Evolutionary conservation across 2,329 filamentous ascomycete species (phyloP).

Genomic region (Botrytis elliptica): DNA sequence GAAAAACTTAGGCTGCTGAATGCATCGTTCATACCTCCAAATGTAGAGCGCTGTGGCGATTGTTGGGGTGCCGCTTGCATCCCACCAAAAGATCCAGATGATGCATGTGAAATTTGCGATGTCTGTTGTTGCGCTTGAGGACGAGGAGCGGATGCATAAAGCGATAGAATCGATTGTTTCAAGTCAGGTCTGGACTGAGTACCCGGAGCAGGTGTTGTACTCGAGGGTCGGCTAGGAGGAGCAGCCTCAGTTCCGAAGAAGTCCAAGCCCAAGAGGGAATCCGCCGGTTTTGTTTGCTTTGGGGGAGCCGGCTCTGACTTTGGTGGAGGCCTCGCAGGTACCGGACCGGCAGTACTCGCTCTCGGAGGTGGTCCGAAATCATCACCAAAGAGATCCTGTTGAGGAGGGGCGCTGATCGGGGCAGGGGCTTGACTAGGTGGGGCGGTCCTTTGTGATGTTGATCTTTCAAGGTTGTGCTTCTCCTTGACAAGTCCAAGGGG

Average conservation of each 20-base stretch:
- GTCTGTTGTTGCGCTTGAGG: slow-evolving; percentile 60
- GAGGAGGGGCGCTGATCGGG: slow-evolving; percentile 46
- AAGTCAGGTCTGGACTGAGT: slow-evolving; percentile 81
- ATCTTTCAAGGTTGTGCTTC: slow-evolving; percentile 62
- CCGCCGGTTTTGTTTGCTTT: slow-evolving; percentile 67
- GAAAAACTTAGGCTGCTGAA: slow-evolving; percentile 69
- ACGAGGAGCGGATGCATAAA: slow-evolving; percentile 83
- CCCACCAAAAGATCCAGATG: slow-evolving; percentile 64
- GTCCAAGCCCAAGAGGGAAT: slow-evolving; percentile 88
- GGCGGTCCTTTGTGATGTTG: slow-evolving; percentile 37
- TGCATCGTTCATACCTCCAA: slow-evolving; percentile 68
- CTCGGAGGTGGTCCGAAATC: slow-evolving; percentile 62
- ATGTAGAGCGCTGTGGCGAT: slow-evolving; percentile 47
- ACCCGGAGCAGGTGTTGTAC: slow-evolving; percentile 66
- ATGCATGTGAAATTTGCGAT: slow-evolving; percentile 48
- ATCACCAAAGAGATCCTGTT: slow-evolving; percentile 81
- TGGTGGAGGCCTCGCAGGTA: slow-evolving; percentile 51
- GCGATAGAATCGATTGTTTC: slow-evolving; percentile 94
- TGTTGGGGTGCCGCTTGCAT: slow-evolving; percentile 50
- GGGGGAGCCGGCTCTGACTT: slow-evolving; percentile 66
- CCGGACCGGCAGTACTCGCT: slow-evolving; percentile 69
- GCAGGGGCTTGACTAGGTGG: slow-evolving; percentile 29
- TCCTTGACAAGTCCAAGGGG: slow-evolving; percentile 62
- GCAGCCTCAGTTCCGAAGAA: slow-evolving; percentile 76
- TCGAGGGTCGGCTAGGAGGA: slow-evolving; percentile 76